Evolutionary conservation across 495 filamentous ascomycete genomes (phyloP), one percentile per base, ranked within the genome.

Genomic region (Cercophora scortea): DNA sequence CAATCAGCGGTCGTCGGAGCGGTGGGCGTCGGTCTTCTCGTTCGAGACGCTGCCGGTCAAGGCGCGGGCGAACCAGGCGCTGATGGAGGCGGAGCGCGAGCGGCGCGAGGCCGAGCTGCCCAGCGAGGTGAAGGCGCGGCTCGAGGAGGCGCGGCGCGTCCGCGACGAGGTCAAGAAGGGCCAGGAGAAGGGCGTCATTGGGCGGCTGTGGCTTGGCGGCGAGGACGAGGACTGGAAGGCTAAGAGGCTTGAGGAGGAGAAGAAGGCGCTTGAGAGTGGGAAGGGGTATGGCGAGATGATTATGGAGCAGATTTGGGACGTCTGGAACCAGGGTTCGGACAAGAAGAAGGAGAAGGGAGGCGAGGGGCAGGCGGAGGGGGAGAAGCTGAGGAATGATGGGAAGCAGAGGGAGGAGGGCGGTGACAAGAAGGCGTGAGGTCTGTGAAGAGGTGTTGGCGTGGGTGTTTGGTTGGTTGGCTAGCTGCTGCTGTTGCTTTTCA

Each of bases 271-370:
- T 61, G 82, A 84, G 59, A 80, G 86, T 52, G 91, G 90, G 16
- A 86, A 82, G 67, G 87, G 88, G 25, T 90, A 92, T 76, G 81
- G 80, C 13, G 84, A 81, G 60, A 70, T 96, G 69, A 96, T 96
- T 56, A 76, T 79, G 68, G 87, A 90, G 58, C 86, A 92, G 78
- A 79, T 95, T 41, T 83, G 78, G 76, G 89, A 95, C 68, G 91
- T 90, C 41, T 88, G 79, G 81, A 83, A 76, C 64, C 78, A 76
- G 44, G 68, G 50, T 57, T 62, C 38, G n/a, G 44, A 42, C 52
- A 59, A 64, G 41, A 55, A 57, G 52, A 47, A 53, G 15, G 35
- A 56, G n/a, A 47, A 61, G 38, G 40, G 35, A 35, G 47, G 32
- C 2, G 42, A 48, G 9, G 16, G 47, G 35, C 11, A 46, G 15